Conservation (phyloP, 352 stramenopile species). For the Aphanomyces cochlioides region DNA sequence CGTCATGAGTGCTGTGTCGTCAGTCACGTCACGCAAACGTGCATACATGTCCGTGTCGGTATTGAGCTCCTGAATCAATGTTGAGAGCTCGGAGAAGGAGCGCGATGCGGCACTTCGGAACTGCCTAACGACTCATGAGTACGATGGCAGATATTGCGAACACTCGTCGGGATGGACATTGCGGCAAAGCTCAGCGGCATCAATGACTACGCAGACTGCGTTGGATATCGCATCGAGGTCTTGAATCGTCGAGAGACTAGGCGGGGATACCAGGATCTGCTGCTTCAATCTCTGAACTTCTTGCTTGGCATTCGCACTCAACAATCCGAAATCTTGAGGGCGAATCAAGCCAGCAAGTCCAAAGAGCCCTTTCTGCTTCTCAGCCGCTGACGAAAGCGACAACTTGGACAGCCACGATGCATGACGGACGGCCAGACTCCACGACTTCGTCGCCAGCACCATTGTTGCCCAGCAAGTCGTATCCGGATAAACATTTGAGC, state of each 20-base stretch:
- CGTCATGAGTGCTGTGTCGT: conserved; percentile 49
- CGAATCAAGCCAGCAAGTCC: conserved; percentile 12
- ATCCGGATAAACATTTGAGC: background rate
- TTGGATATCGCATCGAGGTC: conserved; percentile 94
- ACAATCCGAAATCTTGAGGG: conserved; percentile 10
- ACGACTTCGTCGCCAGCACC: background rate
- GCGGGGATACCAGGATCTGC: conserved; percentile 50
- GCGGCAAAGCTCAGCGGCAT: conserved; percentile 93
- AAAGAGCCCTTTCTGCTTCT: conserved; percentile 12
- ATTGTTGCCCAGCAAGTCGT: background rate
- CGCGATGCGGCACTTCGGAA: conserved; percentile 81
- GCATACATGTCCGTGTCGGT: conserved; percentile 88
- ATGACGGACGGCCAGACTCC: background rate
- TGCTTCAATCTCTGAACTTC: background rate
- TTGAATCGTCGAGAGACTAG: conserved; percentile 62
- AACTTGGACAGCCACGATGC: background rate
- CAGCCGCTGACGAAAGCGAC: background rate
- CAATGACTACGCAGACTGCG: conserved; percentile 93
- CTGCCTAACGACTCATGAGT: conserved; percentile 33
- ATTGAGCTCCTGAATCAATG: conserved; percentile 95
- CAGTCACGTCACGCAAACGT: conserved; percentile 65
- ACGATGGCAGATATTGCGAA: conserved; percentile 5
- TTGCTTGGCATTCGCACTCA: conserved; percentile 3
- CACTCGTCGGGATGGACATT: conserved; percentile 89
- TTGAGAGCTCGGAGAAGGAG: conserved; percentile 88